Conservation (phyloP, 495 filamentous ascomycete genomes). For the Oleoguttula mirabilis region DNA sequence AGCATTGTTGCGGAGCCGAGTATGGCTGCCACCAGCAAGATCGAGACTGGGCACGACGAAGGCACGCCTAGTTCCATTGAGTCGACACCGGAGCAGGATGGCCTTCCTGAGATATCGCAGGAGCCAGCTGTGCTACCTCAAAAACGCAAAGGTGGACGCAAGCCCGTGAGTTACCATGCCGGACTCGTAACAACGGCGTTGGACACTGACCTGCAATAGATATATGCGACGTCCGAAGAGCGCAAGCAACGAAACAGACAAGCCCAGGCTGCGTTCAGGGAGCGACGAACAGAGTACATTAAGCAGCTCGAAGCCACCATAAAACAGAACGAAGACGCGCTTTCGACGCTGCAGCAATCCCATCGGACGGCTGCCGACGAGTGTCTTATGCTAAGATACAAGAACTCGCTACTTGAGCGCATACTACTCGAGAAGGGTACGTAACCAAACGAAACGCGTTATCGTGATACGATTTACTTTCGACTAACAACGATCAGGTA, state of each 20-base stretch:
- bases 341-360: slow-evolving; percentile 83
- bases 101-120: slow-evolving; percentile 37
- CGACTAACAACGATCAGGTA: slow-evolving; percentile 44
- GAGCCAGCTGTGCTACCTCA: slow-evolving; percentile 51
- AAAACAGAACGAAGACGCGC: slow-evolving; percentile 87
- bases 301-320: slow-evolving; percentile 97
- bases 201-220: slow-evolving; percentile 39
- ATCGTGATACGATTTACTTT: not conserved
- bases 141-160: slow-evolving; percentile 93
- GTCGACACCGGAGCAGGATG: slow-evolving; percentile 43
- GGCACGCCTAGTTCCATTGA: slow-evolving; percentile 30
- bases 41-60: slow-evolving; percentile 19
- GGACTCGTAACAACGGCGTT: slow-evolving; percentile 13
- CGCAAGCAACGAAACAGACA: slow-evolving; percentile 95
- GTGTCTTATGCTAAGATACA: slow-evolving; percentile 95
- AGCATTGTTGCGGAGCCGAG: slow-evolving; percentile 12
- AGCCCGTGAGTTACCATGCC: slow-evolving; percentile 60
- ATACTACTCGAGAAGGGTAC: slow-evolving; percentile 92
- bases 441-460: slow-evolving; percentile 1
- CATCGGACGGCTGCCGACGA: slow-evolving; percentile 93
- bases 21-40: slow-evolving; percentile 29
- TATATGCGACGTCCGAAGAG: slow-evolving; percentile 97
- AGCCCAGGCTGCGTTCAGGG: slow-evolving; percentile 92
- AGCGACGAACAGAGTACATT: slow-evolving; percentile 96
- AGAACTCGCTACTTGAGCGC: slow-evolving; percentile 90